Percentiles rank a stretch among this genome's conserved stretches.
These are phyloP conservation scores for Alternaria atra DNA, from an alignment of 2,329 filamentous ascomycete species.

Conservation along the genomic window DNA sequence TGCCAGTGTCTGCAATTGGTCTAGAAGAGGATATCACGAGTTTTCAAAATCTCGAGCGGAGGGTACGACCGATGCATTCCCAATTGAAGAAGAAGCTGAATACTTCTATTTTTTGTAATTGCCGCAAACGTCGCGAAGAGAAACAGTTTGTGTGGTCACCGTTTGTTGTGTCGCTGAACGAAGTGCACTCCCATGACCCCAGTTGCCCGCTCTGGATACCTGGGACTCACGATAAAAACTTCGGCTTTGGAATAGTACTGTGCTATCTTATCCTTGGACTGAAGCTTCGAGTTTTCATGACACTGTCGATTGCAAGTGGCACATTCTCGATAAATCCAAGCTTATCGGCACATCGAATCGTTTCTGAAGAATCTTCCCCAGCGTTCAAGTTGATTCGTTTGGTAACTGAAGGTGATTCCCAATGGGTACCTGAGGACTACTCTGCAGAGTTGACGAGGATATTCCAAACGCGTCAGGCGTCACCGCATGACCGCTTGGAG, in stretches of 20 bases:
- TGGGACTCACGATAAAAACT: background rate
- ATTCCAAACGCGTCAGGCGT: background rate
- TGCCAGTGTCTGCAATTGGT: background rate
- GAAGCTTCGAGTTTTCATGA: background rate
- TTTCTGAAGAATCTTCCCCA: background rate
- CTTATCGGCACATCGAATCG: background rate
- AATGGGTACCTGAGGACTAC: background rate
- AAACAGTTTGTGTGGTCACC: background rate
- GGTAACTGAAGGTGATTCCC: too few relatives aligned
- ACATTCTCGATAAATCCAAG: background rate
- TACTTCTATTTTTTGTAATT: background rate
- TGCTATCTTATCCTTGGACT: background rate
- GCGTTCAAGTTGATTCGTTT: background rate
- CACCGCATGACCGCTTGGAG: background rate
- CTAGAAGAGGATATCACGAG: background rate
- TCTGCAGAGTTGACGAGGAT: background rate
- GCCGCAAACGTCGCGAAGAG: background rate
- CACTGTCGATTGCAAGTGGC: background rate
- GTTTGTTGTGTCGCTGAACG: background rate
- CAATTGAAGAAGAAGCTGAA: background rate
- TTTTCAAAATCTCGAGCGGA: background rate
- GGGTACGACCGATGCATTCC: background rate
- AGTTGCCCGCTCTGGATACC: background rate
- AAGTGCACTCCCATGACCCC: background rate
- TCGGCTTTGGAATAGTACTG: background rate